A percentile compares a stretch with the other conserved stretches of the same genome.
Conservation (phyloP, 208 protist species). For the Trypanosoma lewisi region DNA sequence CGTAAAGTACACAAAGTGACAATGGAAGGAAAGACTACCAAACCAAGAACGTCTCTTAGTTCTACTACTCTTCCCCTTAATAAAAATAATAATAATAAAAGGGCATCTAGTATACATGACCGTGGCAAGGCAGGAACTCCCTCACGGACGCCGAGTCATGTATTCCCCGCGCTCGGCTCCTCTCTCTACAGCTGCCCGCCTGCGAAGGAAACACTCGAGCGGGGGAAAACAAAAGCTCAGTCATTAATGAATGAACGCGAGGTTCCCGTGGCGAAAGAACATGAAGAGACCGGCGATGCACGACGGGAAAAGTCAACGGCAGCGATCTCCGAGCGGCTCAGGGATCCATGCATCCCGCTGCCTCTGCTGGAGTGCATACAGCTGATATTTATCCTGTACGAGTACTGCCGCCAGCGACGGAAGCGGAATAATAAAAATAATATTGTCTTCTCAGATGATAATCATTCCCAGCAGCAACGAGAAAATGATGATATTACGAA, state of each 20-base stretch:
- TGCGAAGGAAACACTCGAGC: background rate
- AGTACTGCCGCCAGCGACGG: conserved; percentile 5
- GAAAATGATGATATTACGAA: background rate
- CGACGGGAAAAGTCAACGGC: background rate
- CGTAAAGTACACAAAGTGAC: background rate
- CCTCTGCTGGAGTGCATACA: conserved; percentile 19
- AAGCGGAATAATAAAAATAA: too few species aligned
- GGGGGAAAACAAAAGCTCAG: too few species aligned
- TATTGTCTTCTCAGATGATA: too few species aligned
- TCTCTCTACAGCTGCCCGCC: background rate
- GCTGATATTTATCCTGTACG: conserved; percentile 22
- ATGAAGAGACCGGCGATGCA: background rate
- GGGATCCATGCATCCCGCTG: conserved; percentile 16
- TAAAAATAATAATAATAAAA: background rate
- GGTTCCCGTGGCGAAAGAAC: background rate
- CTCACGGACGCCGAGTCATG: too few species aligned
- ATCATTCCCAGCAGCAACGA: too few species aligned
- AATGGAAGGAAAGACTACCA: background rate
- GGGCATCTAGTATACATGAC: too few species aligned
- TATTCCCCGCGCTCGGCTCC: background rate
- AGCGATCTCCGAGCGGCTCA: conserved; percentile 5
- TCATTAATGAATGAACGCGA: too few species aligned
- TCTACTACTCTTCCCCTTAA: background rate
- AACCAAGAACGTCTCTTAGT: background rate
- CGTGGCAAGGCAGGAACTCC: too few species aligned